Base-by-base conservation (phyloP, 192 early-diverging fungal species). In the Gigaspora rosea region DNA sequence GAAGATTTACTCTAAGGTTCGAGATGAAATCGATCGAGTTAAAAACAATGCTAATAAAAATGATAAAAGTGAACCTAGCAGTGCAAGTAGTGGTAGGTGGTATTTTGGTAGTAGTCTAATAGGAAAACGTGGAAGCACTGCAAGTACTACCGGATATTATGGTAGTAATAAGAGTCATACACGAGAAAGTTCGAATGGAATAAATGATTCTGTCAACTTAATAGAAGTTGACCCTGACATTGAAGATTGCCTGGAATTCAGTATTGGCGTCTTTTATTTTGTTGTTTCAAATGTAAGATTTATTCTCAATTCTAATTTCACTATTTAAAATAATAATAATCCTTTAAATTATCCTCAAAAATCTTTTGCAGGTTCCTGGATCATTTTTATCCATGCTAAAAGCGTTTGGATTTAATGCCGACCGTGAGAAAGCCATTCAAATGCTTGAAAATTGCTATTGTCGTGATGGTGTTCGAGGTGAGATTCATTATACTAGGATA, bases 231-330 rank as follows among this genome's bases (percentile, higher is more conserved):
- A 80, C 4, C 72, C 78, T 22, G 83, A 84, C 68, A 27, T 81
- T 46, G 80, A 84, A 18, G 83, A 84, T 47, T 84, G 79, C 62
- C 27, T 84, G 48, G 63, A 76, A n/a, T 84, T 81, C 41, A 80
- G 83, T 9, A 75, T 84, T 51, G 83, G 83, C 2, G 41, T 84
- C 7, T 81, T 84, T 66, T 80, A 81, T 62, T 84, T 84, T 62
- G 78, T 84, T 46, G 76, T 81, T 9, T 73, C 78, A 22, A 74
- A 81, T 22, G 83, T 83, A 11, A 79, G 79, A 27, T 33, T 35
- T 41, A 27, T 27, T 27, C 27, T 27, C 27, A 3, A 6, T 41
- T 41, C 41, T 6, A 41, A 27, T 27, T 27, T 27, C 27, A 27
- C 27, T 27, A 27, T 27, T 27, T 27, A 27, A 27, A 27, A 27